Conservation (phyloP, 176 grass and related monocot genomes). For the Oryza longistaminata region DNA sequence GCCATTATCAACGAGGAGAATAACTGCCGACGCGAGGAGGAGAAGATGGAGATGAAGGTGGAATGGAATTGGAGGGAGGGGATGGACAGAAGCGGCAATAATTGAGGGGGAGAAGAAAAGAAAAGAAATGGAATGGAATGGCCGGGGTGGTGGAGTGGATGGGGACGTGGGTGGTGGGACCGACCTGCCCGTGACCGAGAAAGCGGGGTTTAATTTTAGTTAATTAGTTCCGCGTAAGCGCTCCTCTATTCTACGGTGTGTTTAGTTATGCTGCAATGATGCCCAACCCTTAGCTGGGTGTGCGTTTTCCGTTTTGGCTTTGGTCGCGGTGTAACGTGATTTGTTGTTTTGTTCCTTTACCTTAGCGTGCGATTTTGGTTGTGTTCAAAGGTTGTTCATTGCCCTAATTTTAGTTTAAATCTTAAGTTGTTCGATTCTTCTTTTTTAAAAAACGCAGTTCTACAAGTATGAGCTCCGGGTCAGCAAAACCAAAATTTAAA, state of each 20-base stretch:
- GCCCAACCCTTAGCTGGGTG: neutral
- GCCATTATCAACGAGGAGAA: neutral
- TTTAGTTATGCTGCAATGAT: neutral
- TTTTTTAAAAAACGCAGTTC: no score
- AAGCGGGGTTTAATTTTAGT: neutral
- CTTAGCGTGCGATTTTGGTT: no score
- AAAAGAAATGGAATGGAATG: neutral
- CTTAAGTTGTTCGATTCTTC: no score
- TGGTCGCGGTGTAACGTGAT: neutral
- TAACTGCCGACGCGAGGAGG: neutral
- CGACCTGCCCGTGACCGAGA: neutral
- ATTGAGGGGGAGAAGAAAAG: constrained; percentile 20
- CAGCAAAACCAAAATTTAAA: no score
- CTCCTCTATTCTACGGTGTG: neutral
- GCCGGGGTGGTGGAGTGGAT: neutral
- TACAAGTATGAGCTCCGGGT: no score
- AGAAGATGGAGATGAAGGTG: neutral
- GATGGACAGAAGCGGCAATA: constrained; percentile 20
- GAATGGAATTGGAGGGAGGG: neutral
- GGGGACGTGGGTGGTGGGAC: neutral
- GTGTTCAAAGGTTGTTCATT: no score
- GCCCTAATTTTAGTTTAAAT: no score
- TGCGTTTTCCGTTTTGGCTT: neutral
- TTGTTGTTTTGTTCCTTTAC: no score
- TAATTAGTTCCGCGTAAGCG: neutral